Percentiles rank a stretch among this genome's conserved stretches.
phyloP scores from a whole-genome alignment of 192 early-diverging fungal species.

The Funneliformis mosseae region DNA sequence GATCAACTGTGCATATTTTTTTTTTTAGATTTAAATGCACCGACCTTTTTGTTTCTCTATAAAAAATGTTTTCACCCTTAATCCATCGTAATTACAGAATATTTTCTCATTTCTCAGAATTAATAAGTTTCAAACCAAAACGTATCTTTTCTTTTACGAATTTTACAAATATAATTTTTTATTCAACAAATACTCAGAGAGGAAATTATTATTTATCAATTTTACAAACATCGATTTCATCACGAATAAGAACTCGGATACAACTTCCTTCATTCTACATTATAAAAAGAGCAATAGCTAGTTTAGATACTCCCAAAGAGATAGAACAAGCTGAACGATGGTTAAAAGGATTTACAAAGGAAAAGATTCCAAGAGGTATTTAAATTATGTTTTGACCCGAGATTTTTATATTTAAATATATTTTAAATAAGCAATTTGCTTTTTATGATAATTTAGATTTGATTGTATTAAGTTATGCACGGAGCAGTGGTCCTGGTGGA shows the following conservation, averaged over 20 bases:
- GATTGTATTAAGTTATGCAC: conserved; percentile 61
- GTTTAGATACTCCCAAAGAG: conserved; percentile 38
- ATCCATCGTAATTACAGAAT: no score
- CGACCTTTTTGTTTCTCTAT: no score
- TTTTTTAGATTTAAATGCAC: no score
- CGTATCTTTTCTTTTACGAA: no score
- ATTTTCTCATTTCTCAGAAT: no score
- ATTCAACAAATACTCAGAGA: background rate
- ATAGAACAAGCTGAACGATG: conserved; percentile 53
- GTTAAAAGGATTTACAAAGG: conserved; percentile 52
- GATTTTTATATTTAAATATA: conserved; percentile 2
- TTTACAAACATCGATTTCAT: background rate
- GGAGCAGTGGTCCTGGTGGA: conserved; percentile 85
- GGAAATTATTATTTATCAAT: background rate
- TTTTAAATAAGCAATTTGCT: background rate
- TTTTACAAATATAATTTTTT: background rate
- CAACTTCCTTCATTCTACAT: background rate
- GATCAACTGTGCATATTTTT: no score
- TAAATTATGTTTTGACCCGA: background rate
- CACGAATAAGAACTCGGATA: background rate
- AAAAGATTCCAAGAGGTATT: conserved; percentile 60
- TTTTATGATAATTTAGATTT: conserved; percentile 38
- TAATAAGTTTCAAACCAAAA: no score
- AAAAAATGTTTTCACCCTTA: no score
- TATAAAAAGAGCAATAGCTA: conserved; percentile 13